Conservation (phyloP, 2,329 filamentous ascomycete genomes). For the Diaporthe caulivora region DNA sequence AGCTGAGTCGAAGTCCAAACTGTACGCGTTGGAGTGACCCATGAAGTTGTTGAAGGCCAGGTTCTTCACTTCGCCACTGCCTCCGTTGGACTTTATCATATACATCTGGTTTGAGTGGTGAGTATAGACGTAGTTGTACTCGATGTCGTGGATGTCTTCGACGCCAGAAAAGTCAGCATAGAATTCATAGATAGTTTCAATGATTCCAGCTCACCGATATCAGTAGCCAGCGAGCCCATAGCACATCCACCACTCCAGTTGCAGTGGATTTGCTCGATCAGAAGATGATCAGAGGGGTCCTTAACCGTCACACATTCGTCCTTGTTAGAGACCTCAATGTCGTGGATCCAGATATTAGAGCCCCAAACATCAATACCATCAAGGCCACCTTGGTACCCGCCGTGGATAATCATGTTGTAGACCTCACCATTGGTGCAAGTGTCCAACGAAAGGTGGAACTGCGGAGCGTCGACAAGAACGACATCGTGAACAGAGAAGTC, state of each 20-base stretch:
- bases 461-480: slow-evolving; percentile 57
- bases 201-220: slow-evolving; percentile 47
- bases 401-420: slow-evolving; percentile 67
- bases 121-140: slow-evolving; percentile 70
- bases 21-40: slow-evolving; percentile 70
- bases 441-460: slow-evolving; percentile 44
- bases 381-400: slow-evolving; percentile 62
- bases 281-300: slow-evolving; percentile 63
- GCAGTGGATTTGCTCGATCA: slow-evolving; percentile 72
- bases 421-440: slow-evolving; percentile 61
- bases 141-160: slow-evolving; percentile 61
- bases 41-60: slow-evolving; percentile 69
- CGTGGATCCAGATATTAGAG: slow-evolving; percentile 68
- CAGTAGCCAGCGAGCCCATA: slow-evolving; percentile 65
- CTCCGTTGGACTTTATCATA: slow-evolving; percentile 73
- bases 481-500: slow-evolving; percentile 64
- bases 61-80: slow-evolving; percentile 64
- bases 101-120: slow-evolving; percentile 72
- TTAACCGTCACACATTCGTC: slow-evolving; percentile 60
- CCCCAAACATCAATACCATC: slow-evolving; percentile 69
- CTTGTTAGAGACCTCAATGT: slow-evolving; percentile 72
- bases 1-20: slow-evolving; percentile 66
- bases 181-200: not conserved
- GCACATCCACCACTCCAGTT: slow-evolving; percentile 68
- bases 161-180: not conserved